Base-by-base conservation (phyloP, 768 basidiomycete genomes). In the Boletellus ananas region DNA sequence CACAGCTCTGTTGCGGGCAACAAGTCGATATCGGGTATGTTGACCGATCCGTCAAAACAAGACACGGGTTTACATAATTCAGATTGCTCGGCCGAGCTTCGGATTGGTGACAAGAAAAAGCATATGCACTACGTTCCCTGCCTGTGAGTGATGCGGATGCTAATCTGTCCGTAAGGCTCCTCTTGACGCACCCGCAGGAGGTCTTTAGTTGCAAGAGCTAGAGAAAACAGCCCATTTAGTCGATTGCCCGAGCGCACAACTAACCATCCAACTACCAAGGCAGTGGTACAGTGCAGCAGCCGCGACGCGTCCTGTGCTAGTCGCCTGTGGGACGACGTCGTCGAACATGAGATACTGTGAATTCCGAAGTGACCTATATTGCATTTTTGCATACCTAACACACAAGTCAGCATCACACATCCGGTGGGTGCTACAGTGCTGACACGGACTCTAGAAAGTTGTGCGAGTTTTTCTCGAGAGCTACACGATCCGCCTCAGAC, bases 211-310 rank as follows among this genome's bases (percentile, higher is more conserved):
- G 80, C 79, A 40, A 93, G 77, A 46, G 88, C 90, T 93, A 55
- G 29, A 39, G 13, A 46, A 29, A 33, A 38, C 50, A 8, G 31
- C 21, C 25, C 17, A 31, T 37, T 49, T 21, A 43, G 27, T 27
- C 20, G n/a, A 18, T n/a, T 5, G 34, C 31, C n/a, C 13, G 31
- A 40, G 25, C 40, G 25, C 13, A 34, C 31, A 21, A 34, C 31
- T 10, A 17, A 14, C 16, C 43, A 16, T 13, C 16, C 31, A 65
- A 76, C 34, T 51, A 90, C 90, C 89, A 37, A 93, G 75, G 63
- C 89, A 90, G 57, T 93, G 88, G 65, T 93, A 90, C 64, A 93
- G 84, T 4, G 83, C 90, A 14, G 86, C 80, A 9, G 90, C 83
- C 10, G 87, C 90, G 34, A 92, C 85, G 61, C 84, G 87, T 10